phyloP scores from a whole-genome alignment of 2,329 filamentous ascomycete genomes.

The Escovopsis sp. region DNA sequence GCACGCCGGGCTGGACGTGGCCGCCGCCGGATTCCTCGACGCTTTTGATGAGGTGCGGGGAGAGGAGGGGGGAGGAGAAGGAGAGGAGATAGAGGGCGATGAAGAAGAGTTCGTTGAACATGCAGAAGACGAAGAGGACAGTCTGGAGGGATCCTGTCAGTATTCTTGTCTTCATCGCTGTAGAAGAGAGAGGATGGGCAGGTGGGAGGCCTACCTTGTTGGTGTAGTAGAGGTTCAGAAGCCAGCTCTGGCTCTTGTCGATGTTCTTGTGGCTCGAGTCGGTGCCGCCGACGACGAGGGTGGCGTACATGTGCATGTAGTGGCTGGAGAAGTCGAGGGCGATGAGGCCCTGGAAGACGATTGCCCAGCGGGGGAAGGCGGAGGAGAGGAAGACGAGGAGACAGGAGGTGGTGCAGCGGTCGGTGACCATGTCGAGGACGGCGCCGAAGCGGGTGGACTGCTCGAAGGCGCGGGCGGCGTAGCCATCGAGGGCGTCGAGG shows the following conservation, averaged over 20 bases:
- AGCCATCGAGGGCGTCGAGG: conserved; percentile 86
- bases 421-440: conserved; percentile 97
- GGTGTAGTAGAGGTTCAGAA: conserved; percentile 91
- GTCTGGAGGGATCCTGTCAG: conserved; percentile 33
- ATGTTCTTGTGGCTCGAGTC: conserved; percentile 85
- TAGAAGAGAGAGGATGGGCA: background rate
- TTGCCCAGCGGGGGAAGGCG: conserved; percentile 85
- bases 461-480: conserved; percentile 64
- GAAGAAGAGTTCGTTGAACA: conserved; percentile 91
- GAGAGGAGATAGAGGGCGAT: conserved; percentile 95
- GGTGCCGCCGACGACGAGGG: conserved; percentile 69
- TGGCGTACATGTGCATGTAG: conserved; percentile 99
- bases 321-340: conserved; percentile 87
- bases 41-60: conserved; percentile 61
- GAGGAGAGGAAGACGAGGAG: conserved; percentile 87
- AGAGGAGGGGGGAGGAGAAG: conserved; percentile 81
- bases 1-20: conserved; percentile 47
- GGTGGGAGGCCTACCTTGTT: conserved; percentile 53
- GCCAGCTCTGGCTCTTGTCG: conserved; percentile 71
- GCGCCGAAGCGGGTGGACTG: conserved; percentile 94
- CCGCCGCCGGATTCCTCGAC: conserved; percentile 37
- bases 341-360: conserved; percentile 88
- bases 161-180: background rate
- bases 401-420: conserved; percentile 92
- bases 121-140: conserved; percentile 82